Percentiles rank a stretch among this genome's conserved stretches.
phyloP scores from a whole-genome alignment of 2,329 filamentous ascomycete species.

The Epichloe glyceriae region DNA sequence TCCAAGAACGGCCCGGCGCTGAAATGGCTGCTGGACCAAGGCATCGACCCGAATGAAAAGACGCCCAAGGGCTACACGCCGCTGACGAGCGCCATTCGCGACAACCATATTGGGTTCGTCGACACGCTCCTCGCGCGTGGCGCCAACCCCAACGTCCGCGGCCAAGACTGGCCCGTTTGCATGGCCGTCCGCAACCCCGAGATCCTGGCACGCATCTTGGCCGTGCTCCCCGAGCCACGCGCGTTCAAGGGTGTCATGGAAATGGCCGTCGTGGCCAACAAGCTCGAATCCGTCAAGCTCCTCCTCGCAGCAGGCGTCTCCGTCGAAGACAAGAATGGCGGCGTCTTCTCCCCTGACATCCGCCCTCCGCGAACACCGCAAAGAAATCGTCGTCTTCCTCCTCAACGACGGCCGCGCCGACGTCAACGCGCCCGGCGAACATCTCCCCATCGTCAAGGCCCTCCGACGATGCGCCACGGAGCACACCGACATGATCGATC shows the following conservation, averaged over 20 bases:
- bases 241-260: slow-evolving; percentile 56
- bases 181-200: slow-evolving; percentile 51
- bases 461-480: slow-evolving; percentile 43
- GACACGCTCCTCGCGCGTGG: slow-evolving; percentile 44
- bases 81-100: slow-evolving; percentile 52
- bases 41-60: slow-evolving; percentile 47
- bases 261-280: slow-evolving; percentile 52
- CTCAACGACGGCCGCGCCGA: slow-evolving; percentile 50
- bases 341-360: slow-evolving; percentile 60
- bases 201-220: slow-evolving; percentile 46
- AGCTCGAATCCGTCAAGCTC: slow-evolving; percentile 54
- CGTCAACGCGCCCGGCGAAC: slow-evolving; percentile 55
- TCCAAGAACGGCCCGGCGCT: slow-evolving; percentile 49
- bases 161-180: slow-evolving; percentile 57
- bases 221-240: slow-evolving; percentile 42
- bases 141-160: slow-evolving; percentile 48
- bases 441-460: slow-evolving; percentile 58
- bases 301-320: slow-evolving; percentile 51
- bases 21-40: slow-evolving; percentile 46
- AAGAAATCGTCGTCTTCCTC: slow-evolving; percentile 47
- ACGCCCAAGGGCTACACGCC: slow-evolving; percentile 45
- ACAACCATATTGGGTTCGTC: slow-evolving; percentile 45
- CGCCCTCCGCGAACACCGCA: slow-evolving; percentile 49
- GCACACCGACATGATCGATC: slow-evolving; percentile 47
- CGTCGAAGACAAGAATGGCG: slow-evolving; percentile 59